These are phyloP conservation scores for Phaffia rhodozyma DNA, from an alignment of 1,284 basidiomycete genomes.

Conservation along the genomic window DNA sequence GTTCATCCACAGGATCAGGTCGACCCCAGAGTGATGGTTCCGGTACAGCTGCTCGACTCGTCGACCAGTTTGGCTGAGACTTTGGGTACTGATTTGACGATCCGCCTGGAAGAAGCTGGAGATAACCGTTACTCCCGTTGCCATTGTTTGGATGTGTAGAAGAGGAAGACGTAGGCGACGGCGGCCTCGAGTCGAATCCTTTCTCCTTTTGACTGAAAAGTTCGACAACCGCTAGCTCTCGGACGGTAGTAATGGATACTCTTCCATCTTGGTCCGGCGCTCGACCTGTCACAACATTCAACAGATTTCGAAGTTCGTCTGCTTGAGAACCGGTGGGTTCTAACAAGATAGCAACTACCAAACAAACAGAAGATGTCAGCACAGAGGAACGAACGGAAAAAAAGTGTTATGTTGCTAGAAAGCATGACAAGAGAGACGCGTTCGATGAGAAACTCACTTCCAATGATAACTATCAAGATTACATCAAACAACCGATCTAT, in stretches of 20 bases:
- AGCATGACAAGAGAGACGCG: neutral
- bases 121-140: neutral
- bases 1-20: slow-evolving; percentile 16
- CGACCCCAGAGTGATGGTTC: slow-evolving; percentile 2
- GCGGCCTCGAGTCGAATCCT: slow-evolving; percentile 1
- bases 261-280: slow-evolving; percentile 33
- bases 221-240: slow-evolving; percentile 37
- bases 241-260: slow-evolving; percentile 36
- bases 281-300: slow-evolving; percentile 35
- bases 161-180: neutral
- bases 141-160: neutral
- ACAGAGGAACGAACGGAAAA: slow-evolving; percentile 1
- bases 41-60: neutral
- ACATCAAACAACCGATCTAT: neutral
- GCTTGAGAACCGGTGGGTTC: slow-evolving; percentile 36
- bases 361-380: neutral
- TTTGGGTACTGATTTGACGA: neutral
- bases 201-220: slow-evolving; percentile 34
- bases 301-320: slow-evolving; percentile 34
- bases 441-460: slow-evolving; percentile 25
- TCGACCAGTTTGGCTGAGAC: neutral
- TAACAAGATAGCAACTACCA: slow-evolving; percentile 22
- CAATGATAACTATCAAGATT: slow-evolving; percentile 31
- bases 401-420: neutral
- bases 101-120: neutral